Evolutionary conservation across 73 alveolate genomes (phyloP).

Genomic region (Paramecium primaurelia): DNA sequence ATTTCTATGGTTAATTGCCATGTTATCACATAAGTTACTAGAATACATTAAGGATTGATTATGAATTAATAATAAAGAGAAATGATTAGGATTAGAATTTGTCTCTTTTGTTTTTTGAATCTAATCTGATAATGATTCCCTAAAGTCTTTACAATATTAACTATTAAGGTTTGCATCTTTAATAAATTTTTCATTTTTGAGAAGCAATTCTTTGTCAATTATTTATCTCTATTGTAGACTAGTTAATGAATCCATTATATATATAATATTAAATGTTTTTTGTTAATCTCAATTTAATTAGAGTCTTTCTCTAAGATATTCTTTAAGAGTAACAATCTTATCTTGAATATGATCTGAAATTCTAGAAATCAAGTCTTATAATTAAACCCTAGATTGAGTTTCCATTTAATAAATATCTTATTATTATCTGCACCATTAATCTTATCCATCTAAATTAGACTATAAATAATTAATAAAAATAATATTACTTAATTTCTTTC

Average conservation of each 20-base stretch:
- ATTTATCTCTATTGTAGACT: background rate
- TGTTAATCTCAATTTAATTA: conserved; percentile 21
- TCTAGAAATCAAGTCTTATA: conserved; percentile 19
- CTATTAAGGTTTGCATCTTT: background rate
- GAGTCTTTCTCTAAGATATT: conserved; percentile 45
- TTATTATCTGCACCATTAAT: conserved; percentile 46
- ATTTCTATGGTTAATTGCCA: background rate
- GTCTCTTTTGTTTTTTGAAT: background rate
- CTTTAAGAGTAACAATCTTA: conserved; percentile 43
- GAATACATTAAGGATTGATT: background rate
- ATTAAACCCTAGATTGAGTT: conserved; percentile 1
- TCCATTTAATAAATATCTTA: conserved; percentile 40
- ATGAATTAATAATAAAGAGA: background rate
- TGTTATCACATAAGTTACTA: background rate
- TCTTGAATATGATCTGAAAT: conserved; percentile 39
- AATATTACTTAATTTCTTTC: conserved; percentile 21
- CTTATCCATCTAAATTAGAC: conserved; percentile 38
- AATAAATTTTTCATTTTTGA: background rate
- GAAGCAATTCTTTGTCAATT: background rate
- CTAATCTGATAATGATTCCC: background rate
- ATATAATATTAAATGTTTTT: background rate
- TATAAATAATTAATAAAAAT: background rate
- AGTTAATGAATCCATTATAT: background rate
- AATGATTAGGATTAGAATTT: background rate
- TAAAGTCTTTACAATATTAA: background rate